Conservation (phyloP, 1,284 basidiomycete species). For the Sanghuangporus baumii region DNA sequence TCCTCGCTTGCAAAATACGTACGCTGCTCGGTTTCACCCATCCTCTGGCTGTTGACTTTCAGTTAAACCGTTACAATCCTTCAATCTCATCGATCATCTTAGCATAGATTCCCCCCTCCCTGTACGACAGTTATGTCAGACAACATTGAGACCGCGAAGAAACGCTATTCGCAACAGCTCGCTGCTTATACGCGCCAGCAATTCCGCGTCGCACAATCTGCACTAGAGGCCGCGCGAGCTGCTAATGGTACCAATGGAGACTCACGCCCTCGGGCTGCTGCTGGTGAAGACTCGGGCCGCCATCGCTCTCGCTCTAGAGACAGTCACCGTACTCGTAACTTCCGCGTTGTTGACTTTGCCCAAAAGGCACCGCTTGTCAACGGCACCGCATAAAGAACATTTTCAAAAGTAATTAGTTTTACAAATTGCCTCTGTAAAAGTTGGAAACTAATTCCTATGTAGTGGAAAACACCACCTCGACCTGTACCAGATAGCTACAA, state of each 20-base stretch:
- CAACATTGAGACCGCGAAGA: conserved; percentile 41
- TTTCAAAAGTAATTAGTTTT: background rate
- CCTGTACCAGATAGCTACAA: background rate
- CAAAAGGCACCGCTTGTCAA: conserved; percentile 2
- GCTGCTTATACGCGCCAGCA: conserved; percentile 53
- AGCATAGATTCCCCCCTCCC: background rate
- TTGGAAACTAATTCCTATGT: background rate
- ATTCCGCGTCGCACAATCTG: conserved; percentile 36
- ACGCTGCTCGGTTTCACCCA: background rate
- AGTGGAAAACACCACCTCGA: no score
- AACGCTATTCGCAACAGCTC: conserved; percentile 50
- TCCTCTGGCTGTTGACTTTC: background rate
- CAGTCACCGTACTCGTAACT: background rate
- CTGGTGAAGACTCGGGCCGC: background rate
- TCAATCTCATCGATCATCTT: background rate
- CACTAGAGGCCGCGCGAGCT: conserved; percentile 10
- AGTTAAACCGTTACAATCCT: background rate
- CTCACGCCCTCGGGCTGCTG: background rate
- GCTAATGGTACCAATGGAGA: background rate
- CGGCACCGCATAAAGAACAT: background rate
- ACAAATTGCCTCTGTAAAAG: background rate
- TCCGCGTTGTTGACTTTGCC: conserved; percentile 9
- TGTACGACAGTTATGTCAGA: background rate
- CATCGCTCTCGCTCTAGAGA: background rate
- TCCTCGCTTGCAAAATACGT: background rate